Evolutionary conservation across 192 early-diverging fungal species (phyloP), one percentile per base, ranked within the genome.

Genomic region (Coemansia sp.): DNA sequence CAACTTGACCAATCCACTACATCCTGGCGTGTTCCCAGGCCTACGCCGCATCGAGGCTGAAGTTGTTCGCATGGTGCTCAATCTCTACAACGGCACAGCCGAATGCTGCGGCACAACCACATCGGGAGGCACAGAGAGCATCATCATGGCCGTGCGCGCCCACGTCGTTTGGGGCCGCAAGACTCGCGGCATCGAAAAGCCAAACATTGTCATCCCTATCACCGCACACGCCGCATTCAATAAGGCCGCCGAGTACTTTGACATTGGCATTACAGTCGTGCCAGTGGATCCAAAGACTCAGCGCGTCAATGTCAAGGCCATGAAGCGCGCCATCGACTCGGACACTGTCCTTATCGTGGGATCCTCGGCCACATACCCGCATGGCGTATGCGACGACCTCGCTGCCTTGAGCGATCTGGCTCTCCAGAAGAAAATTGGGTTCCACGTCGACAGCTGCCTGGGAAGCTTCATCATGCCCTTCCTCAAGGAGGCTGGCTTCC

Each of bases 361-460:
- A 39, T 98, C 94, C 0, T 90, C 93, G 15, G 86, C 92, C 56
- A 93, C 92, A 68, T 98, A 88, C 79, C 96, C 95, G 37, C 93
- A 98, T 56, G 96, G 96, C 60, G 90, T 92, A 51, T 85, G 90
- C 54, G 96, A 98, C 72, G 92, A 95, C 75, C 92, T 98, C 53
- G 87, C 83, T 23, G 87, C 84, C 0, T 81, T 98, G 32, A 87
- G 89, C 25, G 64, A 79, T 37, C 65, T 98, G 17, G 96, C 96
- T 5, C 75, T 86, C 59, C 88, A 92, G 69, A 71, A 89, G 75
- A 86, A 89, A 56, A 84, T 96, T 70, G 92, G 92, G 3, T 79
- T 98, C 62, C 96, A 98, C 67, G 90, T 98, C 15, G 96, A 98
- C 73, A 90, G 92, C 79, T 98, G 96, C 79, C 85, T 98, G 38